Evolutionary conservation across 2,329 filamentous ascomycete genomes (phyloP).

Genomic region (Aspergillus pseudoterreus): DNA sequence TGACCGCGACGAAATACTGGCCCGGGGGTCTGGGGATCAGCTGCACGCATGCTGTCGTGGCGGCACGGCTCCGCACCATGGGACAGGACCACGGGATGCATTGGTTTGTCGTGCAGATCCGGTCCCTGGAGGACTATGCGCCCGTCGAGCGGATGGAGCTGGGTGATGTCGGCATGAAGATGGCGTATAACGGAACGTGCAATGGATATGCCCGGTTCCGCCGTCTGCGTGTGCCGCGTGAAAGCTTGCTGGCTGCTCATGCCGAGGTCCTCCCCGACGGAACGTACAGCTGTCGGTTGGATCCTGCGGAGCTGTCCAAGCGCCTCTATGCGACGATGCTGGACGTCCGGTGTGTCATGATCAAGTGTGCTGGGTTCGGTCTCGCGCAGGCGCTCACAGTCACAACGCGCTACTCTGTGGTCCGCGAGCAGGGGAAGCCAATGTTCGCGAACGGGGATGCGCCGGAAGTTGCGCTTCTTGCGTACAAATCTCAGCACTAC

Average conservation of each 20-base stretch:
- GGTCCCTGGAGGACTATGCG: conserved; percentile 1
- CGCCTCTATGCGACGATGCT: conserved; percentile 8
- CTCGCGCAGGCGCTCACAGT: conserved; percentile 7
- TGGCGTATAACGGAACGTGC: conserved; percentile 6
- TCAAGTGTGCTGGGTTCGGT: conserved; percentile 3
- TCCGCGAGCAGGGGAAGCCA: conserved; percentile 5
- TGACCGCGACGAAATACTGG: conserved; percentile 3
- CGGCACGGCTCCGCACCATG: neutral
- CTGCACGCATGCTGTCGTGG: conserved; percentile 2
- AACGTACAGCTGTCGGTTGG: neutral
- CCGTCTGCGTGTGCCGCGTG: neutral
- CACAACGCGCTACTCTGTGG: conserved; percentile 6
- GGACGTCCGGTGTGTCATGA: conserved; percentile 5
- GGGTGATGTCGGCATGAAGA: conserved; percentile 4
- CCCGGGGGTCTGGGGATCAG: conserved; percentile 2
- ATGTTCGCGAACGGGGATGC: conserved; percentile 1
- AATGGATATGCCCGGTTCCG: conserved; percentile 6
- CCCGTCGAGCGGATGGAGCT: neutral
- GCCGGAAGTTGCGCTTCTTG: neutral
- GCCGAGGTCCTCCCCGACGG: conserved; percentile 1
- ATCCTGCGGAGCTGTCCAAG: neutral
- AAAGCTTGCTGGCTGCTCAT: conserved; percentile 2
- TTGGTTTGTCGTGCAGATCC: conserved; percentile 7
- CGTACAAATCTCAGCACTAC: conserved; percentile 8
- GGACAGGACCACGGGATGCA: conserved; percentile 2